A percentile compares a stretch with the other conserved stretches of the same genome.
Evolutionary conservation across 495 filamentous ascomycete genomes (phyloP).

Genomic region (Neurospora sp.): DNA sequence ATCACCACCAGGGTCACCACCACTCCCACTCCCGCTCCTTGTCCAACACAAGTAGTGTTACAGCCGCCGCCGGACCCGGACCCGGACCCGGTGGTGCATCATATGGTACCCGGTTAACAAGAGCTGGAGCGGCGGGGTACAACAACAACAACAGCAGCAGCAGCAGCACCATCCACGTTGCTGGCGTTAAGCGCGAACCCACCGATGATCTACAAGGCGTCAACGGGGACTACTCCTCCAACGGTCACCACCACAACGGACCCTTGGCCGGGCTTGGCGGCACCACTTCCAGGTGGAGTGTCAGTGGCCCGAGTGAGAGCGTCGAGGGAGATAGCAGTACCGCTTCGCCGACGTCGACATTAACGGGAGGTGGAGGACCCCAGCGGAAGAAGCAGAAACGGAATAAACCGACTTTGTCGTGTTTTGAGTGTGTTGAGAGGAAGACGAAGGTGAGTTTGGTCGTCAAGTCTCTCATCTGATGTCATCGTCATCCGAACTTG

Average conservation of each 20-base stretch:
- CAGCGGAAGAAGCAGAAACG: slow-evolving; percentile 57
- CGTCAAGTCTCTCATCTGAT: neutral
- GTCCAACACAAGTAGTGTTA: slow-evolving; percentile 1
- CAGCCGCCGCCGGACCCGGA: neutral
- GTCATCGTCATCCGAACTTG: neutral
- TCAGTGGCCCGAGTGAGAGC: neutral
- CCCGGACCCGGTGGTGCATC: neutral
- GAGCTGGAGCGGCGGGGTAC: neutral
- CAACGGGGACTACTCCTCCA: neutral
- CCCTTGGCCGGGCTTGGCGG: slow-evolving; percentile 4
- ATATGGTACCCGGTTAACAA: neutral
- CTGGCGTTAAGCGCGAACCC: slow-evolving; percentile 1
- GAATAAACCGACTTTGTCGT: slow-evolving; percentile 67
- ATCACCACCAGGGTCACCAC: neutral
- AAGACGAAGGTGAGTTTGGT: slow-evolving; percentile 51
- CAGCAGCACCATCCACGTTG: slow-evolving; percentile 1
- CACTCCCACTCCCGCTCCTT: neutral
- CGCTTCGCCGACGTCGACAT: slow-evolving; percentile 20
- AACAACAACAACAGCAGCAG: neutral
- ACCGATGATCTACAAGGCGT: neutral
- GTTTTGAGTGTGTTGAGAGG: slow-evolving; percentile 59
- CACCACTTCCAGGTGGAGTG: neutral
- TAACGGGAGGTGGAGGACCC: slow-evolving; percentile 16
- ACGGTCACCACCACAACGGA: neutral
- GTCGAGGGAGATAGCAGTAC: slow-evolving; percentile 17